A percentile compares a stretch with the other conserved stretches of the same genome.
These are phyloP conservation scores for Cercophora newfieldiana DNA, from an alignment of 495 filamentous ascomycete species.

Conservation along the genomic window DNA sequence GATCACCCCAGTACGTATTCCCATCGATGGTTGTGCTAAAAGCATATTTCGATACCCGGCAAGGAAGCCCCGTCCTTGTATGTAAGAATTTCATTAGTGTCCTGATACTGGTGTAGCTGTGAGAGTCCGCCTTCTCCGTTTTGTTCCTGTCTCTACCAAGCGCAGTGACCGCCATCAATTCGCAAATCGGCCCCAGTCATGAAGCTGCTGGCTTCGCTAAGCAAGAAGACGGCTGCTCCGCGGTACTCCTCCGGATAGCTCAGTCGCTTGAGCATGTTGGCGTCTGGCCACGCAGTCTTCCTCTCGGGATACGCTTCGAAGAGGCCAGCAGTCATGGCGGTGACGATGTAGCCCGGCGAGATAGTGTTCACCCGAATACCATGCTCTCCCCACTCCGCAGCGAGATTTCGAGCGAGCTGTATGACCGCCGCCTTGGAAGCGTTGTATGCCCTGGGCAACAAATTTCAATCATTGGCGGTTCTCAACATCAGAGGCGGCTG, in stretches of 20 bases:
- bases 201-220: constrained; percentile 83
- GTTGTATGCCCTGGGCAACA: constrained; percentile 73
- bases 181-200: constrained; percentile 81
- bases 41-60: background rate
- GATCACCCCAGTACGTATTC: background rate
- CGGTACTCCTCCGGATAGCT: constrained; percentile 80
- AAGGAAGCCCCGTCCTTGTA: background rate
- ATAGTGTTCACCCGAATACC: constrained; percentile 94
- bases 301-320: constrained; percentile 77
- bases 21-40: background rate
- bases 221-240: constrained; percentile 77
- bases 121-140: background rate
- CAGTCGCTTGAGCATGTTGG: constrained; percentile 86
- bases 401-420: constrained; percentile 84
- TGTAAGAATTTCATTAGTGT: background rate
- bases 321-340: constrained; percentile 81
- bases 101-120: background rate
- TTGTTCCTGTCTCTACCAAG: constrained; percentile 57
- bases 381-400: constrained; percentile 79
- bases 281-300: constrained; percentile 72
- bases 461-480: background rate
- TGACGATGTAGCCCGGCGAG: constrained; percentile 92
- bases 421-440: constrained; percentile 85
- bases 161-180: constrained; percentile 79
- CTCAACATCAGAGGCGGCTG: background rate